A percentile compares a stretch with the other conserved stretches of the same genome.
Evolutionary conservation across 495 filamentous ascomycete genomes (phyloP).

Genomic region (Aspergillus baeticus): DNA sequence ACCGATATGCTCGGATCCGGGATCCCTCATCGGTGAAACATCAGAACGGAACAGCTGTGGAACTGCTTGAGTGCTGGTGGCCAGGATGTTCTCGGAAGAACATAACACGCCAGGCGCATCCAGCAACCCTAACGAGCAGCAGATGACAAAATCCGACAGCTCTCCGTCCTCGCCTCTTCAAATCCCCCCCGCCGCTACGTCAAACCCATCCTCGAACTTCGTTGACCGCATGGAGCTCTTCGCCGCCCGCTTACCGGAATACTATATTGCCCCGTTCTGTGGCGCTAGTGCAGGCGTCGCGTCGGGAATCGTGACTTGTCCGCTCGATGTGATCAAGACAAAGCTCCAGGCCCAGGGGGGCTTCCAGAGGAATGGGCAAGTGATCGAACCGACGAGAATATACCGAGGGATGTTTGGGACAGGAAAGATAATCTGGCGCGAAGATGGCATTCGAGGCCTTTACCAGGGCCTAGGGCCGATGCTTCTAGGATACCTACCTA

Average conservation of each 20-base stretch:
- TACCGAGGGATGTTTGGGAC: constrained; percentile 89
- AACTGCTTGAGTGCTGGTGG: constrained; percentile 39
- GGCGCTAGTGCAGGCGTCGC: constrained; percentile 87
- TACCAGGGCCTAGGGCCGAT: constrained; percentile 94
- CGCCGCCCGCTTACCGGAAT: constrained; percentile 49
- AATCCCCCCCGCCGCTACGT: constrained; percentile 17
- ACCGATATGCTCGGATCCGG: constrained; percentile 50
- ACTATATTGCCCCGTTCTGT: constrained; percentile 63
- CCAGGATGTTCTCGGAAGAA: constrained; percentile 40
- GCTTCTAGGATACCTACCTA: constrained; percentile 91
- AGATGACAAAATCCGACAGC: constrained; percentile 22
- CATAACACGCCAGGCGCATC: constrained; percentile 32
- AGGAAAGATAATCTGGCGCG: constrained; percentile 74
- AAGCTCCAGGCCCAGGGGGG: constrained; percentile 95
- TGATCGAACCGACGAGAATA: constrained; percentile 47
- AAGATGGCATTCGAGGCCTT: constrained; percentile 88
- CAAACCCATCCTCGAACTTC: constrained; percentile 32
- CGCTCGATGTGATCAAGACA: constrained; percentile 98
- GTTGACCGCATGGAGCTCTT: constrained; percentile 56
- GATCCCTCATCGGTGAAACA: constrained; percentile 39
- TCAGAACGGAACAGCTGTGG: constrained; percentile 35
- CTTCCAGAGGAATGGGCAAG: constrained; percentile 51
- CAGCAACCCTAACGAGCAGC: constrained; percentile 31
- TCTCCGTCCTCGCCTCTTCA: constrained; percentile 22
- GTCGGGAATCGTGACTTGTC: constrained; percentile 92